phyloP scores from a whole-genome alignment of 495 filamentous ascomycete genomes.

The Lentithecium fluviatile region DNA sequence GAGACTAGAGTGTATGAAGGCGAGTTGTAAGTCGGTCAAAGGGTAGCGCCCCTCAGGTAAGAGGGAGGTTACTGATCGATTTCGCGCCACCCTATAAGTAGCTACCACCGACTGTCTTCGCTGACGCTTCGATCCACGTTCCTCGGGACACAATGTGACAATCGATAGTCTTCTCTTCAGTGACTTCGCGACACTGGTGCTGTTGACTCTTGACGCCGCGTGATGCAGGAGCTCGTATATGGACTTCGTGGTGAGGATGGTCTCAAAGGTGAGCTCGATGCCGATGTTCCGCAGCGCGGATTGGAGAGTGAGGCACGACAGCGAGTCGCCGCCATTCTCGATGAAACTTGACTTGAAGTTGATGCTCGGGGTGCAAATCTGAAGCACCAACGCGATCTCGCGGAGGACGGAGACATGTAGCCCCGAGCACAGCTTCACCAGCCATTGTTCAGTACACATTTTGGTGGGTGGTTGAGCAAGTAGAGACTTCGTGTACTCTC shows the following conservation, averaged over 20 bases:
- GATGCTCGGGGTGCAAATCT: neutral
- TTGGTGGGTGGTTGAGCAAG: no score
- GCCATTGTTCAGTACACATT: no score
- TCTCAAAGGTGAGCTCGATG: neutral
- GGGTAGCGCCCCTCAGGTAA: neutral
- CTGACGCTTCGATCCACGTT: no score
- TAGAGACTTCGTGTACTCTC: neutral
- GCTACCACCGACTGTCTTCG: neutral
- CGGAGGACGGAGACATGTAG: neutral
- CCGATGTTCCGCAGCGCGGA: neutral
- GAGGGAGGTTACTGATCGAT: neutral
- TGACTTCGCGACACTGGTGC: no score
- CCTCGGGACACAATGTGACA: no score
- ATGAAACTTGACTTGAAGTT: slow-evolving; percentile 4
- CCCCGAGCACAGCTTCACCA: neutral
- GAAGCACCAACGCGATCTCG: slow-evolving; percentile 7
- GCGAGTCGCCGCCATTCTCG: slow-evolving; percentile 18
- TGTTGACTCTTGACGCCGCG: no score
- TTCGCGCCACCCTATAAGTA: neutral
- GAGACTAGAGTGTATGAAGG: neutral
- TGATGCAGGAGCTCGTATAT: no score
- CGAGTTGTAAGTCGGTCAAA: slow-evolving; percentile 13
- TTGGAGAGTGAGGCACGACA: slow-evolving; percentile 1
- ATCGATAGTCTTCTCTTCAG: no score
- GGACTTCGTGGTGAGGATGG: neutral